Percentiles rank a stretch among this genome's conserved stretches.
These are phyloP conservation scores for Phytopythium boreale DNA, from an alignment of 352 stramenopile species.

Conservation along the genomic window DNA sequence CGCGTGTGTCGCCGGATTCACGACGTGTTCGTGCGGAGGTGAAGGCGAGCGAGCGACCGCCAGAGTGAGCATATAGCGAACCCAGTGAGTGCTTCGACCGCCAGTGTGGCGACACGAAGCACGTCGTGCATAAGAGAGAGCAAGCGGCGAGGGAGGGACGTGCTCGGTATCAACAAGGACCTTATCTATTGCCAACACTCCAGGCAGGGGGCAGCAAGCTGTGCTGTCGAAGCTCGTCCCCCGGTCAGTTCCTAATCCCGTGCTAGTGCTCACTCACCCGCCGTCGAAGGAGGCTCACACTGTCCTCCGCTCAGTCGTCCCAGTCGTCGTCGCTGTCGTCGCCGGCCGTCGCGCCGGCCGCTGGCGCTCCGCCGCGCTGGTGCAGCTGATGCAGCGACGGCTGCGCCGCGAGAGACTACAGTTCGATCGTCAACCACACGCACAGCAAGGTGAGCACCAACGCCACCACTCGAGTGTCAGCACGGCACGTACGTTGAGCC, in stretches of 20 bases:
- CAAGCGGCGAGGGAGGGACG: too few relatives aligned
- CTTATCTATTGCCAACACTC: slow-evolving; percentile 34
- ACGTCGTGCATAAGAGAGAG: slow-evolving; percentile 4
- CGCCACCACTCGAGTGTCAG: background rate
- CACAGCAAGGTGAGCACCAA: background rate
- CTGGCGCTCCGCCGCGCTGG: slow-evolving; percentile 17
- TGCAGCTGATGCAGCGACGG: slow-evolving; percentile 65
- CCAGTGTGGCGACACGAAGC: background rate
- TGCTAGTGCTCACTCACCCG: background rate
- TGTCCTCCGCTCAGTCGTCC: slow-evolving; percentile 56
- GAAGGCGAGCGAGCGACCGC: background rate
- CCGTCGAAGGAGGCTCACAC: too few relatives aligned
- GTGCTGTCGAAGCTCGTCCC: background rate
- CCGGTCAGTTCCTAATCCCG: background rate
- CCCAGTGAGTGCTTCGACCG: background rate
- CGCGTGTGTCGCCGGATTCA: slow-evolving; percentile 48
- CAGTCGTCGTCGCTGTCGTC: slow-evolving; percentile 81
- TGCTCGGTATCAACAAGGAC: slow-evolving; percentile 9
- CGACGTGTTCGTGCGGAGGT: slow-evolving; percentile 33
- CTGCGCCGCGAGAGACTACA: slow-evolving; percentile 56
- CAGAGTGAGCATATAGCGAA: background rate
- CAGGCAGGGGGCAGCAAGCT: background rate
- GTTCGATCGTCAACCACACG: background rate
- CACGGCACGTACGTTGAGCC: slow-evolving; percentile 50
- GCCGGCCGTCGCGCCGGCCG: slow-evolving; percentile 10